These are phyloP conservation scores for Clonostachys sp. DNA, from an alignment of 2,329 filamentous ascomycete genomes.

Conservation along the genomic window DNA sequence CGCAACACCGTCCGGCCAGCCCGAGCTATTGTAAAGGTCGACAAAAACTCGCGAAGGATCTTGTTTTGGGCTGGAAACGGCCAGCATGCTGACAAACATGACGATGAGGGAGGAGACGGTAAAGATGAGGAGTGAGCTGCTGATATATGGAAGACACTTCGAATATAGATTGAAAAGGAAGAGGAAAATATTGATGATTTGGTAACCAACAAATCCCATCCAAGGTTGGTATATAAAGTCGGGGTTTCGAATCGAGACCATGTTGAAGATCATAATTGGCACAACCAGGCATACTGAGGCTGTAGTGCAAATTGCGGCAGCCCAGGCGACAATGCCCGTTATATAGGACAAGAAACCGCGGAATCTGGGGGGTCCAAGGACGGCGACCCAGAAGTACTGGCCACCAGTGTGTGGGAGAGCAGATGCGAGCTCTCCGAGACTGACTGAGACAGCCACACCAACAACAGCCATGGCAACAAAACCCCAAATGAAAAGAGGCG, in stretches of 20 bases:
- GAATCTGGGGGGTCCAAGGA: conserved; percentile 11
- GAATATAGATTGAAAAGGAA: conserved; percentile 42
- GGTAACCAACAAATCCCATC: conserved; percentile 30
- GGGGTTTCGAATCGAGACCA: conserved; percentile 27
- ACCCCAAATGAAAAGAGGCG: conserved; percentile 41
- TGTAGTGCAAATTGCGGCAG: conserved; percentile 37
- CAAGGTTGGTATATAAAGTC: no score
- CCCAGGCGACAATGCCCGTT: conserved; percentile 48
- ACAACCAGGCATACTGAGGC: conserved; percentile 38
- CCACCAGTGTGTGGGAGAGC: conserved; percentile 47
- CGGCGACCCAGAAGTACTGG: conserved; percentile 40
- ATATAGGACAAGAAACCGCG: conserved; percentile 38
- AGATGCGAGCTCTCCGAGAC: conserved; percentile 41
- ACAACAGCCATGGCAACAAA: conserved; percentile 36
- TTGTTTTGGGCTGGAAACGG: conserved; percentile 21
- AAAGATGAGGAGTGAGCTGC: conserved; percentile 36
- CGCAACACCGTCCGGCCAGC: conserved; percentile 38
- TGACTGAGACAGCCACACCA: conserved; percentile 39
- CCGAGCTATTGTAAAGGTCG: conserved; percentile 19
- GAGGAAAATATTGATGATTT: conserved; percentile 10
- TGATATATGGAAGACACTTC: conserved; percentile 32
- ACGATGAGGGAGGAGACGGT: conserved; percentile 37
- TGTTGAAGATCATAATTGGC: conserved; percentile 45
- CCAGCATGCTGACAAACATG: conserved; percentile 26
- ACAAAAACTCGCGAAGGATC: conserved; percentile 37